A percentile compares a stretch with the other conserved stretches of the same genome.
phyloP scores from a whole-genome alignment of 768 basidiomycete species.

The Tephrocybe rancida region DNA sequence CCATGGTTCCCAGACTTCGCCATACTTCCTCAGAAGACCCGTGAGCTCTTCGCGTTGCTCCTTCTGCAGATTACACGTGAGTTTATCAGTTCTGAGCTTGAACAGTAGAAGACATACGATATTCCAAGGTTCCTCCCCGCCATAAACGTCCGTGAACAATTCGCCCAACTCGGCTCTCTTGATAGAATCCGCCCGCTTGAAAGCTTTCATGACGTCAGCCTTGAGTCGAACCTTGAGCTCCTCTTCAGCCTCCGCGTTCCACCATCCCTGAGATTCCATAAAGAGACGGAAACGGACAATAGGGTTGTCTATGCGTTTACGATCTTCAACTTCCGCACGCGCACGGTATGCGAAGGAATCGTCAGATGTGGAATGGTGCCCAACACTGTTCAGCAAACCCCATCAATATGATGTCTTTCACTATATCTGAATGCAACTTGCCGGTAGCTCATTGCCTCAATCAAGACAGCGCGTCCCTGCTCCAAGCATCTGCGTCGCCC shows the following conservation, averaged over 20 bases:
- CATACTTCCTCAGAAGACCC: constrained; percentile 80
- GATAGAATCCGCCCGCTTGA: constrained; percentile 74
- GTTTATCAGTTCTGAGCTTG: neutral
- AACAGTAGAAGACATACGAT: constrained; percentile 53
- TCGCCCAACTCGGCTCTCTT: constrained; percentile 73
- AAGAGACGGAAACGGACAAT: constrained; percentile 83
- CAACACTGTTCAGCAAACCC: constrained; percentile 52
- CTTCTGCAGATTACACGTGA: constrained; percentile 44
- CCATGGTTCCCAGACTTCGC: constrained; percentile 88
- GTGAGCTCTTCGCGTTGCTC: constrained; percentile 85
- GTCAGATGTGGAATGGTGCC: constrained; percentile 96
- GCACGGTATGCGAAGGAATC: constrained; percentile 94
- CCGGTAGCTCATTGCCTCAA: constrained; percentile 94
- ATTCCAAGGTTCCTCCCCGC: constrained; percentile 83
- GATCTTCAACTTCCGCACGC: constrained; percentile 87
- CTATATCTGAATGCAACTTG: constrained; percentile 26
- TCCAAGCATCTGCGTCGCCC: constrained; percentile 73
- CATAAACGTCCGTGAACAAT: constrained; percentile 88
- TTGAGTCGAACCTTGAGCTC: constrained; percentile 69
- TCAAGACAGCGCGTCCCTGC: constrained; percentile 77
- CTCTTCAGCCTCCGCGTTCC: constrained; percentile 76
- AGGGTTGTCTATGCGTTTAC: constrained; percentile 90
- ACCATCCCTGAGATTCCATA: constrained; percentile 85
- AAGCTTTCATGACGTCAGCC: constrained; percentile 74
- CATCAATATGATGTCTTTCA: constrained; percentile 1